These are phyloP conservation scores for Fraxinus nigra DNA, from an alignment of 305 asterid species.

Conservation along the genomic window DNA sequence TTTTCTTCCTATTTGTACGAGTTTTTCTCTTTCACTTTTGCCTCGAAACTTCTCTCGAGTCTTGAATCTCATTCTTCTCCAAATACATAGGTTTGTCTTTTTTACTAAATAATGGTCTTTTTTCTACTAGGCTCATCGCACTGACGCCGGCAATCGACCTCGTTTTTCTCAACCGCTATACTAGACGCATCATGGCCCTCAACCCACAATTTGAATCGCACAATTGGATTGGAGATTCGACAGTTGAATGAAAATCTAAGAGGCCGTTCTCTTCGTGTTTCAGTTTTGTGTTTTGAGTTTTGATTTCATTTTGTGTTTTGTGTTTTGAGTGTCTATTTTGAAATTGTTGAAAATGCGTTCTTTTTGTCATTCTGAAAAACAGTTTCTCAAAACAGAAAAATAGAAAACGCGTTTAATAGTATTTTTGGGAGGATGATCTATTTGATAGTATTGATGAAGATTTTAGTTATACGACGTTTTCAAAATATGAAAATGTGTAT, in stretches of 20 bases:
- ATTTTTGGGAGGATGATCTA: not conserved
- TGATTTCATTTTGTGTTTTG: no score
- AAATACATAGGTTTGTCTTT: not conserved
- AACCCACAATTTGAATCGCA: not conserved
- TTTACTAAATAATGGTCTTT: not conserved
- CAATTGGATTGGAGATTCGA: not conserved
- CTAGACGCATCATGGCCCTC: not conserved
- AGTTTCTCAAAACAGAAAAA: no score
- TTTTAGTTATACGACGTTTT: not conserved
- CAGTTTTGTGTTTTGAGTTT: no score
- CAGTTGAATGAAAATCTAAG: not conserved
- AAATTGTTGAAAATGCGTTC: no score
- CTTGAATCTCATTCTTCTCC: not conserved
- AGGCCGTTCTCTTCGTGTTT: no score
- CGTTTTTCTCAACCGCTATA: not conserved
- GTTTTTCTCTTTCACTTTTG: not conserved
- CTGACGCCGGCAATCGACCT: not conserved
- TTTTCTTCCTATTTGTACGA: not conserved
- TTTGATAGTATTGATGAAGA: not conserved
- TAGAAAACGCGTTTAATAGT: no score
- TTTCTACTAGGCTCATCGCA: not conserved
- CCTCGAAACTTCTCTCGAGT: not conserved
- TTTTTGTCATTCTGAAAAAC: no score
- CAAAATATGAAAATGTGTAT: not conserved
- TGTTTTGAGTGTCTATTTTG: no score